Conservation (phyloP, 2,329 filamentous ascomycete species). For the Arachnomyces sp. region DNA sequence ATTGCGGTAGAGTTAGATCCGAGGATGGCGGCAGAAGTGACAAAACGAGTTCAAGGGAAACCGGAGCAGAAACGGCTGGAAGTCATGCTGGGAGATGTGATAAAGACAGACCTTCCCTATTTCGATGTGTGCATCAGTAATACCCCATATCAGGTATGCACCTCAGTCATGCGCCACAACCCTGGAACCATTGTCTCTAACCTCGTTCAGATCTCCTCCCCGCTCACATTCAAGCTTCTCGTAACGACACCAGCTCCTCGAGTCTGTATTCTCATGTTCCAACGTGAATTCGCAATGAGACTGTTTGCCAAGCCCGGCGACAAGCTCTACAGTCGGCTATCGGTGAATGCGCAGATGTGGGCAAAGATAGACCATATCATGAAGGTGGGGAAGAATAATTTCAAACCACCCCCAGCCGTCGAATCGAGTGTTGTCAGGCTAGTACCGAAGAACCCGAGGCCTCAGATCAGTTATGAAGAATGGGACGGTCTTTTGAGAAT, state of each 20-base stretch:
- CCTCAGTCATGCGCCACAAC: background rate
- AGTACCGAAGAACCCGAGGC: constrained; percentile 75
- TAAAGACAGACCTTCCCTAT: constrained; percentile 71
- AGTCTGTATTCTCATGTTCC: constrained; percentile 87
- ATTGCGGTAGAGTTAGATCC: constrained; percentile 91
- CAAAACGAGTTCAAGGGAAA: constrained; percentile 85
- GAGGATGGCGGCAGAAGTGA: constrained; percentile 90
- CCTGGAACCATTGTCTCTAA: constrained; percentile 12
- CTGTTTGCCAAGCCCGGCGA: constrained; percentile 83
- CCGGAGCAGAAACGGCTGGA: constrained; percentile 77
- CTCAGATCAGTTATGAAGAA: constrained; percentile 86
- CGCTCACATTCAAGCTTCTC: constrained; percentile 84
- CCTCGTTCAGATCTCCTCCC: constrained; percentile 64
- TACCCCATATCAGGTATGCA: constrained; percentile 56
- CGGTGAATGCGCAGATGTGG: constrained; percentile 92
- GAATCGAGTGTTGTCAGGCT: constrained; percentile 86
- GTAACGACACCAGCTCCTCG: constrained; percentile 72
- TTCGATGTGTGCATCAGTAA: constrained; percentile 82
- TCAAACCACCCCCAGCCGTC: constrained; percentile 87
- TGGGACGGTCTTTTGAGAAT: constrained; percentile 85
- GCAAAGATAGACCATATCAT: constrained; percentile 63
- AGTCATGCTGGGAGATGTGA: constrained; percentile 82
- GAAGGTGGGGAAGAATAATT: constrained; percentile 95
- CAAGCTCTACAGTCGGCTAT: constrained; percentile 80
- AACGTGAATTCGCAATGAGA: constrained; percentile 86